phyloP scores from a whole-genome alignment of 1,284 basidiomycete genomes.

The Tilletia setariae region DNA sequence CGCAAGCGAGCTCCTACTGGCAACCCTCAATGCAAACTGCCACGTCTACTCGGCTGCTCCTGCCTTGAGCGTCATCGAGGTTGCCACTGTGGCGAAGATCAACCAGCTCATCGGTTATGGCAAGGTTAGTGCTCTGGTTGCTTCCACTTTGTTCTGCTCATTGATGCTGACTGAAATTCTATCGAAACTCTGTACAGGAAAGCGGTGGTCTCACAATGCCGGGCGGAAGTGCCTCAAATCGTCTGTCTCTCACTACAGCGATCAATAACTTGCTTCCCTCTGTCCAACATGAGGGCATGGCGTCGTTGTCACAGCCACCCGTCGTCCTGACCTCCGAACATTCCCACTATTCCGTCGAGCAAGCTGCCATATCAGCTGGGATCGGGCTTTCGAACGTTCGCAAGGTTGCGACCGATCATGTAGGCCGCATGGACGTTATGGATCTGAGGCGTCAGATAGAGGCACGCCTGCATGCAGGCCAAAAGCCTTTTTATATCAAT shows the following conservation, averaged over 20 bases:
- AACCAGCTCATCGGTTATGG: constrained; percentile 46
- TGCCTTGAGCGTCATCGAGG: constrained; percentile 53
- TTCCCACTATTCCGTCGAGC: constrained; percentile 55
- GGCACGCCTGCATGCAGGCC: constrained; percentile 19
- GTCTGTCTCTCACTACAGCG: constrained; percentile 55
- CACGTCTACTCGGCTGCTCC: constrained; percentile 57
- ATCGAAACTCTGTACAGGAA: background rate
- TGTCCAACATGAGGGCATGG: constrained; percentile 50
- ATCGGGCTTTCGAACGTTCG: constrained; percentile 53
- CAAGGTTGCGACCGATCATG: constrained; percentile 48
- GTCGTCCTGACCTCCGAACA: constrained; percentile 55
- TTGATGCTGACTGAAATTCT: constrained; percentile 24
- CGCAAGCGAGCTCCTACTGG: constrained; percentile 54
- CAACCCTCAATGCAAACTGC: constrained; percentile 56
- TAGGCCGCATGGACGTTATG: constrained; percentile 38
- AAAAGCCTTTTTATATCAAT: constrained; percentile 56
- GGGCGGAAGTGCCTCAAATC: constrained; percentile 56
- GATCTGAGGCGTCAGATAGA: constrained; percentile 32
- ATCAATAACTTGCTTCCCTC: constrained; percentile 52
- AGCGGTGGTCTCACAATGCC: constrained; percentile 52
- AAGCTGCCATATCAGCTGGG: constrained; percentile 56
- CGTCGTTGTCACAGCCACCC: constrained; percentile 42
- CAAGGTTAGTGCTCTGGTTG: constrained; percentile 34
- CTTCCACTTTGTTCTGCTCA: constrained; percentile 24
- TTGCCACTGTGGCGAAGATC: constrained; percentile 38